Conservation (phyloP, 768 basidiomycete genomes). For the Asterophora parasitica region DNA sequence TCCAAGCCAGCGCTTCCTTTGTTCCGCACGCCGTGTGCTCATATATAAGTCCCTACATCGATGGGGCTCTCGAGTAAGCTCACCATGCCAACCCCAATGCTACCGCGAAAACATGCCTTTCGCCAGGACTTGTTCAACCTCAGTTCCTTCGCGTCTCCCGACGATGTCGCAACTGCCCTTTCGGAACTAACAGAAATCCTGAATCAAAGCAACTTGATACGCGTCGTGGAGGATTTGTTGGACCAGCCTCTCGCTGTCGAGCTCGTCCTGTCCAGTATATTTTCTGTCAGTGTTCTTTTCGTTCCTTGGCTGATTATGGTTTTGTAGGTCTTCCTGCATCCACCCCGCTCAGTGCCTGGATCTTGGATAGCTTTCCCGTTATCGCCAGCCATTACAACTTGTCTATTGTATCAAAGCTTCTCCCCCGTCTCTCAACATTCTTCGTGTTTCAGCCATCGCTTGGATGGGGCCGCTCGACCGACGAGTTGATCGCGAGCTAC, state of each 20-base stretch:
- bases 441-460: slow-evolving; percentile 3
- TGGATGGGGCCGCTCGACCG: not conserved
- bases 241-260: slow-evolving; percentile 19
- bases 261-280: slow-evolving; percentile 23
- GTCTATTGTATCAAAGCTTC: slow-evolving; percentile 12
- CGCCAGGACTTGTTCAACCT: slow-evolving; percentile 18
- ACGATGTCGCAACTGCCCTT: slow-evolving; percentile 18
- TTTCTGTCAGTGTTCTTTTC: not conserved
- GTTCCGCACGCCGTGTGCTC: not conserved
- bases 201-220: slow-evolving; percentile 17
- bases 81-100: slow-evolving; percentile 14
- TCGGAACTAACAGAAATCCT: slow-evolving; percentile 19
- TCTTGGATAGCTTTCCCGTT: slow-evolving; percentile 29
- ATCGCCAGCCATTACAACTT: slow-evolving; percentile 2
- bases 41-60: not conserved
- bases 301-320: slow-evolving; percentile 1
- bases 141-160: slow-evolving; percentile 11
- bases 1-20: not conserved
- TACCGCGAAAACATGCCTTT: slow-evolving; percentile 19
- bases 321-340: slow-evolving; percentile 12
- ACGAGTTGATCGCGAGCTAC: not conserved
- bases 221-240: slow-evolving; percentile 20
- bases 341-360: slow-evolving; percentile 19
- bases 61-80: slow-evolving; percentile 9
- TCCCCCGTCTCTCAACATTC: slow-evolving; percentile 6